Base-by-base conservation (phyloP, 169 alveolate species). In the Cyclospora cayetanensis region DNA sequence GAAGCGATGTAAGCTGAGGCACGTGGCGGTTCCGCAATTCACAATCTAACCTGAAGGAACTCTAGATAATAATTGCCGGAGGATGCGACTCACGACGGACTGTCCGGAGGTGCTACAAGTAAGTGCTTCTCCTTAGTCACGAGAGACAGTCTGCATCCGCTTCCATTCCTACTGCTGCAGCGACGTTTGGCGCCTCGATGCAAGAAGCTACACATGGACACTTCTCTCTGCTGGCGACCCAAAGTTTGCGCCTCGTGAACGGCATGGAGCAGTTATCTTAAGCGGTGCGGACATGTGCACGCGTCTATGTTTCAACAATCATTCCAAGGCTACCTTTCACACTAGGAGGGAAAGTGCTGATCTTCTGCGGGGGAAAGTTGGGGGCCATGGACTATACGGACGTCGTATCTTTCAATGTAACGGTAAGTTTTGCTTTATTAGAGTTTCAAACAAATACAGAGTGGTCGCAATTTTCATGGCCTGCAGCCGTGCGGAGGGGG, bases 61-160 rank as follows among this genome's bases (percentile, higher is more conserved):
- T 12, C 20, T 72, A 87, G 92, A 70, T 87, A 12, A 25, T 87
- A 25, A 41, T 87, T 22, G 77, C 65, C 27, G 92, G 92, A 25
- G 92, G 92, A 35, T 87, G 92, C 87, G 92, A 87, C 65, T 77
- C 80, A 20, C 80, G 76, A 29, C 86, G 92, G 31, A 50, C 43
- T 55, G 92, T 87, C 86, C 92, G 70, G 65, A 42, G 77, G 60
- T 87, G 92, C 50, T 87, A 70, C 92, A 87, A 87, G 92, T 87
- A 34, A 43, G 92, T 31, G 60, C 4, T 27, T 22, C 25, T 7
- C 4, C 35, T 39, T 1, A 2, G 25, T n/a, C 37, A 74, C 63
- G 18, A 65, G 2, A 20, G 1, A 20, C 4, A 43, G 29, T 34
- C 25, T 63, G 52, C 53, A 70, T 34, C 1, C 52, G 7, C 7